These are phyloP conservation scores for Phytophthora hibernalis DNA, from an alignment of 352 stramenopile species.

Conservation along the genomic window DNA sequence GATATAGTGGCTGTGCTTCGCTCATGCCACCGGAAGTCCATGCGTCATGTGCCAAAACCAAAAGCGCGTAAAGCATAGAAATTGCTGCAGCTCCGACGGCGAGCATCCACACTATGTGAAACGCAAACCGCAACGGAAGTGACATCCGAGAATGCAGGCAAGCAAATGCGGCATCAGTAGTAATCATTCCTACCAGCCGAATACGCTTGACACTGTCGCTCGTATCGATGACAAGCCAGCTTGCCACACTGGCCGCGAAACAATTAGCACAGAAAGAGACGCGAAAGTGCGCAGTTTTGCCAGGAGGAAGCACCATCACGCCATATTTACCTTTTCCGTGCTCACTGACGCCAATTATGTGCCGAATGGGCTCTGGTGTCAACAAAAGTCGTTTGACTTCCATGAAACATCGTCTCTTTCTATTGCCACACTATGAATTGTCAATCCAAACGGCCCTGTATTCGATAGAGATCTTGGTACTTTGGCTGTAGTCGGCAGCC, in stretches of 20 bases:
- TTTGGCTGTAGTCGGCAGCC: constrained; percentile 24
- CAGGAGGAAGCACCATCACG: constrained; percentile 20
- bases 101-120: constrained; percentile 26
- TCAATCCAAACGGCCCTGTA: constrained; percentile 29
- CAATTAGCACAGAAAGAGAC: constrained; percentile 43
- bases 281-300: constrained; percentile 12
- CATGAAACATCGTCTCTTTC: constrained; percentile 8
- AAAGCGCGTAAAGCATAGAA: constrained; percentile 12
- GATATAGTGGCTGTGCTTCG: background rate
- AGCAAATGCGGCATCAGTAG: constrained; percentile 32
- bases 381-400: constrained; percentile 29
- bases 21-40: constrained; percentile 9
- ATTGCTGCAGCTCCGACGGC: constrained; percentile 16
- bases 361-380: constrained; percentile 5
- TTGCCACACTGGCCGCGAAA: constrained; percentile 19
- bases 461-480: constrained; percentile 33
- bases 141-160: constrained; percentile 37
- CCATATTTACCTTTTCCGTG: background rate
- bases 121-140: constrained; percentile 6
- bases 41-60: constrained; percentile 15
- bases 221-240: constrained; percentile 41
- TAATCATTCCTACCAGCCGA: constrained; percentile 37
- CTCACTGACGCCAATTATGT: background rate
- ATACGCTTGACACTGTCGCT: constrained; percentile 37
- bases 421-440: constrained; percentile 23